Evolutionary conservation across 495 filamentous ascomycete genomes (phyloP).

Genomic region (Terfezia claveryi): DNA sequence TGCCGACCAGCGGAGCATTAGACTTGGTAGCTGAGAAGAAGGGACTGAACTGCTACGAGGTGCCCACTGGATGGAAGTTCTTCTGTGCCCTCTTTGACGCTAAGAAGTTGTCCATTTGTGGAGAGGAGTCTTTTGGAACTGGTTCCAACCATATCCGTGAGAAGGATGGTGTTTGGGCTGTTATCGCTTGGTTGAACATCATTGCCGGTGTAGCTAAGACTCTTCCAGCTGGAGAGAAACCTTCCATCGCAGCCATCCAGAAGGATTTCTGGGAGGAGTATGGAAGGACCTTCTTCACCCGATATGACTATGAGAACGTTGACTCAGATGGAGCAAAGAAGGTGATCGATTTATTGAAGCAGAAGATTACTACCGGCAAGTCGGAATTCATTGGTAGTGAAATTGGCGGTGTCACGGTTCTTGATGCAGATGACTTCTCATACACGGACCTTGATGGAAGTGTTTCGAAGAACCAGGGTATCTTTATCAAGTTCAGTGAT

Average conservation of each 20-base stretch:
- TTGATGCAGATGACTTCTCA: constrained; percentile 80
- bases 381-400: constrained; percentile 54
- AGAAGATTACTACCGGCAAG: constrained; percentile 37
- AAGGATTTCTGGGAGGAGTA: constrained; percentile 93
- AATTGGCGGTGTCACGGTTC: constrained; percentile 53
- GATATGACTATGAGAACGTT: constrained; percentile 93
- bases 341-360: constrained; percentile 53
- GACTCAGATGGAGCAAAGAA: constrained; percentile 76
- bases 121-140: constrained; percentile 93
- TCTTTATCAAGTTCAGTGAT: constrained; percentile 85
- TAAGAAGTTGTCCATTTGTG: constrained; percentile 94
- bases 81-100: constrained; percentile 97
- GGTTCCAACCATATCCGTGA: constrained; percentile 98
- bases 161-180: constrained; percentile 95
- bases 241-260: constrained; percentile 87
- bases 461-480: constrained; percentile 84
- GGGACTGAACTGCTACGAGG: constrained; percentile 81
- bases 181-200: constrained; percentile 96
- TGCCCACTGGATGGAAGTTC: constrained; percentile 98
- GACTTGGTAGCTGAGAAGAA: constrained; percentile 89
- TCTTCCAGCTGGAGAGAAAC: constrained; percentile 40
- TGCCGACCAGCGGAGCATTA: constrained; percentile 90
- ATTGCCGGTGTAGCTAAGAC: constrained; percentile 82
- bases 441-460: constrained; percentile 95
- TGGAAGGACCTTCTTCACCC: constrained; percentile 95